These are phyloP conservation scores for Aspergillus wentii DNA, from an alignment of 495 filamentous ascomycete species.

Conservation along the genomic window DNA sequence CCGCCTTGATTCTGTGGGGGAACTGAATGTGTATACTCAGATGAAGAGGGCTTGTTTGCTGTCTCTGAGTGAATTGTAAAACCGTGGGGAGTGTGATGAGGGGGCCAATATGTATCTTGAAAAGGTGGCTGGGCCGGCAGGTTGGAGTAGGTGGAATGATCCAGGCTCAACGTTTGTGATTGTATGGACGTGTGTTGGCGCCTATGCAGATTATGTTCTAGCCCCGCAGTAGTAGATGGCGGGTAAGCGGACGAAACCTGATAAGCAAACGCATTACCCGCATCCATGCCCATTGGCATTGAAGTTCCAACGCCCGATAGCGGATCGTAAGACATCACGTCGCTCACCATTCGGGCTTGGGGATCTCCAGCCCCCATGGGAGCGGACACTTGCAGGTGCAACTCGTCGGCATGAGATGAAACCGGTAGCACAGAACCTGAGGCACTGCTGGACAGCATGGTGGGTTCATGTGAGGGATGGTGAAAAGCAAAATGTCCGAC, in stretches of 20 bases:
- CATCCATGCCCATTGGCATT: slow-evolving; percentile 20
- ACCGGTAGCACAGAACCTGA: slow-evolving; percentile 12
- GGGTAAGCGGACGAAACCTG: slow-evolving; percentile 19
- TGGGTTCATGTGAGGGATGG: slow-evolving; percentile 4
- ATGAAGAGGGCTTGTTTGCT: too few species aligned
- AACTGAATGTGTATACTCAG: too few species aligned
- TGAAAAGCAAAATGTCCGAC: slow-evolving; percentile 10
- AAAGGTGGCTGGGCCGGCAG: slow-evolving; percentile 4
- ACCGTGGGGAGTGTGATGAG: not conserved
- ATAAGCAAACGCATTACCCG: slow-evolving; percentile 20
- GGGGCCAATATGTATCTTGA: slow-evolving; percentile 8
- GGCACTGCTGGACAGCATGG: slow-evolving; percentile 5
- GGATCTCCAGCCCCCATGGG: slow-evolving; percentile 9
- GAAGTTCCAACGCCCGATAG: slow-evolving; percentile 13
- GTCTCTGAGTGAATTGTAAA: too few species aligned
- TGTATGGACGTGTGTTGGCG: slow-evolving; percentile 3
- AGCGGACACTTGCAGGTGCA: slow-evolving; percentile 13
- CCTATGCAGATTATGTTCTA: slow-evolving; percentile 12
- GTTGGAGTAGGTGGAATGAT: slow-evolving; percentile 4
- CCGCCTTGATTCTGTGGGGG: not conserved
- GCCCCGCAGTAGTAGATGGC: slow-evolving; percentile 14
- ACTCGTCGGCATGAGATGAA: slow-evolving; percentile 16
- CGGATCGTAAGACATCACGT: slow-evolving; percentile 26
- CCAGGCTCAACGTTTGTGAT: slow-evolving; percentile 7
- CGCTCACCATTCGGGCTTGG: slow-evolving; percentile 20